These are phyloP conservation scores for Fusarium mexicanum DNA, from an alignment of 2,329 filamentous ascomycete species.

Conservation along the genomic window DNA sequence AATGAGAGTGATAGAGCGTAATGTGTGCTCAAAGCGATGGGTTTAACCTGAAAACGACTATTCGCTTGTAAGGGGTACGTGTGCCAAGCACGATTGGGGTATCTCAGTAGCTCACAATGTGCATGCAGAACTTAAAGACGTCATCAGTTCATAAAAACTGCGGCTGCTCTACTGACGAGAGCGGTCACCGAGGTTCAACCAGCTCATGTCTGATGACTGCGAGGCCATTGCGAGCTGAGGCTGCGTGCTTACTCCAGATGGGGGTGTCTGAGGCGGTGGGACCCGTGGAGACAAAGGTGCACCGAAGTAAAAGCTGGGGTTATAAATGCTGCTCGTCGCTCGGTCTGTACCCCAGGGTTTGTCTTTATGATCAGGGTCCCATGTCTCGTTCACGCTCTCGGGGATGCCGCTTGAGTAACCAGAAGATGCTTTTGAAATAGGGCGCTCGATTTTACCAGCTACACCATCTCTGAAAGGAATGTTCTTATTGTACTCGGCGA, in stretches of 20 bases:
- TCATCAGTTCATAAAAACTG: constrained; percentile 34
- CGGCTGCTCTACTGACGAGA: constrained; percentile 39
- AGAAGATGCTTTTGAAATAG: constrained; percentile 60
- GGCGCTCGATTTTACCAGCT: constrained; percentile 69
- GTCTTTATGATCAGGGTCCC: constrained; percentile 59
- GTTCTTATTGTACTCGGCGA: constrained; percentile 65
- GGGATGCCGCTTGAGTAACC: constrained; percentile 73
- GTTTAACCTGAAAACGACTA: constrained; percentile 5
- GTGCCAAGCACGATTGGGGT: constrained; percentile 30
- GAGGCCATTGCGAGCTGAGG: constrained; percentile 61
- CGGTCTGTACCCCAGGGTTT: constrained; percentile 62
- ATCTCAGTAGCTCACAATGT: constrained; percentile 28
- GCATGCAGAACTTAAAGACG: constrained; percentile 20
- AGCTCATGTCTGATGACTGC: constrained; percentile 76
- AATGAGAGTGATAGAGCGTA: constrained; percentile 25
- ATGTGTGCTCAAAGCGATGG: constrained; percentile 16
- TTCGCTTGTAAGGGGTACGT: constrained; percentile 14
- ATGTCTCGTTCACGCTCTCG: constrained; percentile 68
- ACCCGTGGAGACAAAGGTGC: constrained; percentile 53
- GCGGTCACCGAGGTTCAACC: constrained; percentile 75
- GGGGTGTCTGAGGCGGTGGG: constrained; percentile 44
- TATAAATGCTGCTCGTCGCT: constrained; percentile 63
- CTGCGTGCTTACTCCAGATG: constrained; percentile 56
- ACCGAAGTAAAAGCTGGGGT: constrained; percentile 54
- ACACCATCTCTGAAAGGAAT: constrained; percentile 66